These are phyloP conservation scores for Endocarpon pusillum DNA, from an alignment of 495 filamentous ascomycete genomes.

Conservation along the genomic window DNA sequence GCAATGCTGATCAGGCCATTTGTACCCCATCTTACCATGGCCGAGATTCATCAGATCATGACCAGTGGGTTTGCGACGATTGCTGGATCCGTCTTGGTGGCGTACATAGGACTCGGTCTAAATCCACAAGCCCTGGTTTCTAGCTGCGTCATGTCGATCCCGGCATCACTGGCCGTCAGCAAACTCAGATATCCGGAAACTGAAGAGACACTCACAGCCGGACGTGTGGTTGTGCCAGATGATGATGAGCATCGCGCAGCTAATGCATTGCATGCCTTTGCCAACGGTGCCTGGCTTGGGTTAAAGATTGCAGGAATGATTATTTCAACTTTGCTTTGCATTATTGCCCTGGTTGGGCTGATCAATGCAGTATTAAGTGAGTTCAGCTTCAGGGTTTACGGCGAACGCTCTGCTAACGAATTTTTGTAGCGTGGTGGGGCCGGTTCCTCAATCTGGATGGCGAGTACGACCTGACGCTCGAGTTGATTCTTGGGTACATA, in stretches of 20 bases:
- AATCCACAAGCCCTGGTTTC: conserved; percentile 76
- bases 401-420: no score
- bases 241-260: conserved; percentile 50
- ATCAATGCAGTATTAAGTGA: conserved; percentile 61
- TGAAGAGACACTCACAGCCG: conserved; percentile 67
- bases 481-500: conserved; percentile 66
- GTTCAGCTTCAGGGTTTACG: no score
- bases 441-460: conserved; percentile 58
- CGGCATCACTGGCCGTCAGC: conserved; percentile 68
- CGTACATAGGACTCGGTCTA: conserved; percentile 64
- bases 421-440: conserved; percentile 93
- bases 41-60: conserved; percentile 86
- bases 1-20: conserved; percentile 84
- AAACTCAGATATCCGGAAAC: conserved; percentile 81
- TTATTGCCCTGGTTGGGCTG: conserved; percentile 64
- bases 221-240: conserved; percentile 60
- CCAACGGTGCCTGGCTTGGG: conserved; percentile 75
- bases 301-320: conserved; percentile 84
- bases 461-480: conserved; percentile 49
- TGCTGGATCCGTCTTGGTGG: conserved; percentile 59
- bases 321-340: conserved; percentile 57
- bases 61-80: conserved; percentile 55
- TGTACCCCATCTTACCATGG: conserved; percentile 61
- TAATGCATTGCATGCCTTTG: conserved; percentile 73
- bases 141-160: conserved; percentile 80